phyloP scores from a whole-genome alignment of 352 stramenopile genomes.

The Pythium guiyangense region DNA sequence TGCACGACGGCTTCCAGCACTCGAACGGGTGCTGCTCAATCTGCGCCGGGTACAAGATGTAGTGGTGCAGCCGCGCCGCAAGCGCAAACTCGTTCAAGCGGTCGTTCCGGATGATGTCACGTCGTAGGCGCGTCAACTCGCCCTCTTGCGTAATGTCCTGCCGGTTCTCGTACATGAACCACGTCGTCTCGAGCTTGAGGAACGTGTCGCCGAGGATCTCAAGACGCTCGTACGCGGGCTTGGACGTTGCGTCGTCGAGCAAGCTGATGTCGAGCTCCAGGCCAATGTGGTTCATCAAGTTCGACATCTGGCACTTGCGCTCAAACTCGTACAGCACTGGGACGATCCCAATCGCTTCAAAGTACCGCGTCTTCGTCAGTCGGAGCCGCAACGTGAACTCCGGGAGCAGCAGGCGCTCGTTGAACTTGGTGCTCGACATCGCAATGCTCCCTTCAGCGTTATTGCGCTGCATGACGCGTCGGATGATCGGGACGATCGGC shows the following conservation, averaged over 20 bases:
- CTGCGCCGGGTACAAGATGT: conserved; percentile 73
- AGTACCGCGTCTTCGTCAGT: conserved; percentile 65
- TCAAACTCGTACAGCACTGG: conserved; percentile 86
- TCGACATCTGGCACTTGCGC: conserved; percentile 84
- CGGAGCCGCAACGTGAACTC: conserved; percentile 64
- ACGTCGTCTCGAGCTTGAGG: conserved; percentile 83
- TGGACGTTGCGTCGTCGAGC: conserved; percentile 79
- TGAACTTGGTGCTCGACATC: conserved; percentile 55
- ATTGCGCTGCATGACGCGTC: conserved; percentile 77
- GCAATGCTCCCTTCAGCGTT: conserved; percentile 54
- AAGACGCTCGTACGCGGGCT: conserved; percentile 75
- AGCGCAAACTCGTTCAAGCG: conserved; percentile 73
- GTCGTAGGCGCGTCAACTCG: conserved; percentile 61
- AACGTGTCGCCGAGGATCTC: conserved; percentile 85
- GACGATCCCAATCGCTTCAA: conserved; percentile 80
- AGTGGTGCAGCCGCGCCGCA: conserved; percentile 52
- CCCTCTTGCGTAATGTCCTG: conserved; percentile 73
- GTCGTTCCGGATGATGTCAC: conserved; percentile 86
- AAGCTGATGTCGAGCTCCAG: conserved; percentile 70
- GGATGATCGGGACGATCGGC: conserved; percentile 76
- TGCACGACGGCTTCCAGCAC: conserved; percentile 86
- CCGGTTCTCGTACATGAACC: conserved; percentile 77
- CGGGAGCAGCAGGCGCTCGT: conserved; percentile 72
- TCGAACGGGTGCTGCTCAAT: conserved; percentile 82
- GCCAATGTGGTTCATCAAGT: conserved; percentile 78